phyloP scores from a whole-genome alignment of 2,329 filamentous ascomycete genomes.

The Cytospora piceicola region DNA sequence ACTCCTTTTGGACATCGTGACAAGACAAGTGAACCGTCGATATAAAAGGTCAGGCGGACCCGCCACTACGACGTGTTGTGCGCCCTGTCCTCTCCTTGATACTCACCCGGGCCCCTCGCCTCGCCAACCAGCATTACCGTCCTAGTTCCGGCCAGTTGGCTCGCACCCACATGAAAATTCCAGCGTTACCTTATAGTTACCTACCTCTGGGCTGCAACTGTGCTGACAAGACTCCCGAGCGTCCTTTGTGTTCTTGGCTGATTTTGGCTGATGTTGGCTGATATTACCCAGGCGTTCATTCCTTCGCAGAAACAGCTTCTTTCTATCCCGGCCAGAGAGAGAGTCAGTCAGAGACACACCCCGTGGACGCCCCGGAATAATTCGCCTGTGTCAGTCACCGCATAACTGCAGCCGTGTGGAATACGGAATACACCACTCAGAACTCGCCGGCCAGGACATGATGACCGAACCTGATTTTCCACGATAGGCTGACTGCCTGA shows the following conservation, averaged over 20 bases:
- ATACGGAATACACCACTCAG: background rate
- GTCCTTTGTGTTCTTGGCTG: too few relatives aligned
- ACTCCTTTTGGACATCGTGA: background rate
- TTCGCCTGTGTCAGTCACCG: background rate
- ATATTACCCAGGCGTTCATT: background rate
- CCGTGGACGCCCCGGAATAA: background rate
- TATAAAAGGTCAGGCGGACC: slow-evolving; percentile 26
- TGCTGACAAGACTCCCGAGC: background rate
- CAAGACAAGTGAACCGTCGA: background rate
- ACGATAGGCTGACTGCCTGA: background rate
- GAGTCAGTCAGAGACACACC: too few relatives aligned
- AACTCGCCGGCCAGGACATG: background rate
- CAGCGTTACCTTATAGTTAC: background rate
- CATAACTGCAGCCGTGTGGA: background rate
- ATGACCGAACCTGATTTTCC: background rate
- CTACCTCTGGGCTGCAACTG: background rate
- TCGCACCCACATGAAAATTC: background rate
- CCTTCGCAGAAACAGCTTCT: background rate
- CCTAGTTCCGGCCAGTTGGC: background rate
- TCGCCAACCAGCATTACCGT: background rate
- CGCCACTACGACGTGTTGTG: slow-evolving; percentile 19
- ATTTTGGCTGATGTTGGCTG: background rate
- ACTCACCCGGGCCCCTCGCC: background rate
- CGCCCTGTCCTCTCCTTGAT: slow-evolving; percentile 4
- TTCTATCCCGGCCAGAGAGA: background rate